Percentiles rank a stretch among this genome's conserved stretches.
phyloP scores from a whole-genome alignment of 2,329 filamentous ascomycete species.

The Nannizziopsis barbatae region DNA sequence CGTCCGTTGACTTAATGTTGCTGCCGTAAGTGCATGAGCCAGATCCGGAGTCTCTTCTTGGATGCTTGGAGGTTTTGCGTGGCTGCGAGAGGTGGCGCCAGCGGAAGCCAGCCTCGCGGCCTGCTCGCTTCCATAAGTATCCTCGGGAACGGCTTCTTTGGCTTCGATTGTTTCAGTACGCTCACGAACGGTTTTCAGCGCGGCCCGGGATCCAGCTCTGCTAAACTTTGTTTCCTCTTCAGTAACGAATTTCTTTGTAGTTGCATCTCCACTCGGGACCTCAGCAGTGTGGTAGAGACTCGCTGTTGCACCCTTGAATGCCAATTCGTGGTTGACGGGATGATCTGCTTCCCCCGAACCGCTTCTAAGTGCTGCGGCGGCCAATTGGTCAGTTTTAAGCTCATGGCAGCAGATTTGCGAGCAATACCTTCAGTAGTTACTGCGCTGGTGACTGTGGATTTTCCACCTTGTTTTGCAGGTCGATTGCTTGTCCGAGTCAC shows the following conservation, averaged over 20 bases:
- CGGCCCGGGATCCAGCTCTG: slow-evolving; percentile 58
- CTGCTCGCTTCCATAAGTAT: slow-evolving; percentile 43
- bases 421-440: slow-evolving; percentile 4
- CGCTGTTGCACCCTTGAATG: slow-evolving; percentile 4
- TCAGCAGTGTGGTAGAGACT: neutral
- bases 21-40: slow-evolving; percentile 61
- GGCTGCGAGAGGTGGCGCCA: slow-evolving; percentile 52
- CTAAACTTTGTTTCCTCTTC: slow-evolving; percentile 40
- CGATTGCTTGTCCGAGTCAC: slow-evolving; percentile 6
- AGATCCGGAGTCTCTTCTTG: slow-evolving; percentile 46
- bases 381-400: no score
- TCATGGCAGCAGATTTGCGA: no score
- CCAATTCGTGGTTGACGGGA: slow-evolving; percentile 3
- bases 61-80: slow-evolving; percentile 46
- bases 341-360: neutral
- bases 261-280: neutral
- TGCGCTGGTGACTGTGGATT: neutral
- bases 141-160: slow-evolving; percentile 36
- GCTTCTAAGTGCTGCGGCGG: no score
- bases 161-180: slow-evolving; percentile 58
- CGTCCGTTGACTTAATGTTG: slow-evolving; percentile 51
- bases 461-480: neutral
- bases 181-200: slow-evolving; percentile 45
- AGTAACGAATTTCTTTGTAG: neutral
- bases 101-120: slow-evolving; percentile 62